Percentiles rank a stretch among this genome's conserved stretches.
Evolutionary conservation across 805 yeast species (phyloP).

Genomic region (Peterozyma xylosa): DNA sequence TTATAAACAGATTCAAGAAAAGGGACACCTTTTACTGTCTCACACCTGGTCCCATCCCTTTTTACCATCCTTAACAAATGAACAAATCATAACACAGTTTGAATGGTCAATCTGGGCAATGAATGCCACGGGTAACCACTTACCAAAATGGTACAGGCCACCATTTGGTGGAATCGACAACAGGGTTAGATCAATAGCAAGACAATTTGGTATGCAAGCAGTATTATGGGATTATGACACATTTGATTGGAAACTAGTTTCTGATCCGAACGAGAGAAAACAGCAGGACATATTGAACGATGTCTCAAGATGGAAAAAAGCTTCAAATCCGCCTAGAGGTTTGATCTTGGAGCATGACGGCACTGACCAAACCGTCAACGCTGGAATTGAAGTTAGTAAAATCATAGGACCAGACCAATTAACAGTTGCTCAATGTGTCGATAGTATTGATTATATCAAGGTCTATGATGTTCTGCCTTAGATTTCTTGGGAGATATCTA

Average conservation of each 20-base stretch:
- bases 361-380: conserved; percentile 53
- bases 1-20: conserved; percentile 43
- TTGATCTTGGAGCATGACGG: conserved; percentile 86
- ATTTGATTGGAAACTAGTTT: conserved; percentile 77
- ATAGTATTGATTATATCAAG: conserved; percentile 48
- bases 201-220: conserved; percentile 80
- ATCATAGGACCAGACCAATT: conserved; percentile 43
- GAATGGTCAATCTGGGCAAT: conserved; percentile 98
- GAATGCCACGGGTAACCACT: conserved; percentile 84
- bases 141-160: conserved; percentile 93
- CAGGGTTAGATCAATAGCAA: conserved; percentile 68
- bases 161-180: conserved; percentile 95
- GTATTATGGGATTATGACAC: conserved; percentile 92
- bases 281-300: conserved; percentile 48
- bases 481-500: no score
- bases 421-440: conserved; percentile 75
- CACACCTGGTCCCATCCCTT: conserved; percentile 94
- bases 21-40: conserved; percentile 76
- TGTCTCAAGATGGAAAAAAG: conserved; percentile 41
- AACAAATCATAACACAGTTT: conserved; percentile 78
- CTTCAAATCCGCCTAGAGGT: conserved; percentile 35
- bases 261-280: conserved; percentile 34
- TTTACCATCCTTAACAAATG: conserved; percentile 70
- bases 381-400: conserved; percentile 51
- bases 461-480: neutral